Conservation (phyloP, 2,329 filamentous ascomycete genomes). For the Xylariales sp. region DNA sequence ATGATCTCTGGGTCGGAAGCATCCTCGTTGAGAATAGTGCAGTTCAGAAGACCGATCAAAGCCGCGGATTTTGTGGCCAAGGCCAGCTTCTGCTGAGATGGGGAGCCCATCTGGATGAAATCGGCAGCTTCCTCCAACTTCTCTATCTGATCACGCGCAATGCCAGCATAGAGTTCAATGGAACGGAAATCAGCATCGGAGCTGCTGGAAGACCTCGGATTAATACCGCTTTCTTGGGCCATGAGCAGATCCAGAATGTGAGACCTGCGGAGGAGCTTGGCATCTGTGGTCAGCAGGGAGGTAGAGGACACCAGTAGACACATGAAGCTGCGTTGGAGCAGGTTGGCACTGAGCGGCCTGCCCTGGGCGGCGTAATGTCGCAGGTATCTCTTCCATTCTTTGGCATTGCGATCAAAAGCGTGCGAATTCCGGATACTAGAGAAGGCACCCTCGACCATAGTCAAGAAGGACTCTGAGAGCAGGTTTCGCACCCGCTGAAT, state of each 20-base stretch:
- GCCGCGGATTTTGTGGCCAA: constrained; percentile 82
- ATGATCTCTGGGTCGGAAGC: constrained; percentile 74
- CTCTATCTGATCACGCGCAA: constrained; percentile 79
- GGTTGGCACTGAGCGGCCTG: constrained; percentile 83
- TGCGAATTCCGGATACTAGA: constrained; percentile 83
- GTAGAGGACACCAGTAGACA: constrained; percentile 76
- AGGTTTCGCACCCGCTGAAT: constrained; percentile 68
- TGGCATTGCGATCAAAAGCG: constrained; percentile 58
- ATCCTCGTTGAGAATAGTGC: constrained; percentile 75
- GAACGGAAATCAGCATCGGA: constrained; percentile 50
- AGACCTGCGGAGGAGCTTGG: constrained; percentile 51
- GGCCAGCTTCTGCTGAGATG: constrained; percentile 81
- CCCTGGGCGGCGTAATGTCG: constrained; percentile 77
- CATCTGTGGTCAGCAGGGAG: constrained; percentile 65
- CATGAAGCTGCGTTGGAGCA: constrained; percentile 86
- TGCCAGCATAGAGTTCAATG: constrained; percentile 61
- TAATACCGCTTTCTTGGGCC: constrained; percentile 45
- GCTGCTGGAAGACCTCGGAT: constrained; percentile 34
- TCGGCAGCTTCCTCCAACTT: constrained; percentile 86
- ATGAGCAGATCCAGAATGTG: constrained; percentile 74
- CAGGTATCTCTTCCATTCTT: constrained; percentile 84
- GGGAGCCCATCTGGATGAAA: constrained; percentile 80
- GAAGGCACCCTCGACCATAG: constrained; percentile 82
- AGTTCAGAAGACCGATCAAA: constrained; percentile 80
- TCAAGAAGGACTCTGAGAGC: constrained; percentile 78